Percentiles rank a stretch among this genome's conserved stretches.
These are phyloP conservation scores for Penicillium desertorum DNA, from an alignment of 495 filamentous ascomycete genomes.

Conservation along the genomic window DNA sequence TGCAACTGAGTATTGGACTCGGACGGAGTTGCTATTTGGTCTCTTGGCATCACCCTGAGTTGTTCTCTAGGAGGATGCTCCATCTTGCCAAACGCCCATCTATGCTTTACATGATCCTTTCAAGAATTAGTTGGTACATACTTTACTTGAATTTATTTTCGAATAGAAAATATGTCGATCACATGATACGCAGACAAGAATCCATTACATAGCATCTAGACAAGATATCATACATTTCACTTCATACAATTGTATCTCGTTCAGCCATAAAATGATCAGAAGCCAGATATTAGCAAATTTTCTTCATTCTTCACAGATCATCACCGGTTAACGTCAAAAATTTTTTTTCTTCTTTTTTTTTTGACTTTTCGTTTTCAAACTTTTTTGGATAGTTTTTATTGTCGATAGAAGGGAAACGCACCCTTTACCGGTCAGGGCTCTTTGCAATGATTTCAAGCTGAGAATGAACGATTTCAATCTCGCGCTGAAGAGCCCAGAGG, in stretches of 20 bases:
- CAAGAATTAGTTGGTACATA: background rate
- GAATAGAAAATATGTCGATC: background rate
- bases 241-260: conserved; percentile 6
- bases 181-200: background rate
- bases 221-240: conserved; percentile 1
- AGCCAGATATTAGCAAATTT: background rate
- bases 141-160: background rate
- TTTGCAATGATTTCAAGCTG: conserved; percentile 3
- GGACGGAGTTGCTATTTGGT: conserved; percentile 73
- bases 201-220: background rate
- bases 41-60: conserved; percentile 38
- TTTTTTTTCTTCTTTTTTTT: too few species aligned
- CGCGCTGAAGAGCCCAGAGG: conserved; percentile 10
- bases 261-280: background rate
- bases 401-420: background rate
- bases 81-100: background rate
- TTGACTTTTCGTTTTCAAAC: background rate
- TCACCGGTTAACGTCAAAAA: background rate
- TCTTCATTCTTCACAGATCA: background rate
- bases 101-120: background rate
- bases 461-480: conserved; percentile 6
- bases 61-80: background rate
- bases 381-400: background rate
- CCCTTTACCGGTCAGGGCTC: background rate
- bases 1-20: conserved; percentile 75